Conservation (phyloP, 2,329 filamentous ascomycete genomes). For the Sordariomycetes sp. region DNA sequence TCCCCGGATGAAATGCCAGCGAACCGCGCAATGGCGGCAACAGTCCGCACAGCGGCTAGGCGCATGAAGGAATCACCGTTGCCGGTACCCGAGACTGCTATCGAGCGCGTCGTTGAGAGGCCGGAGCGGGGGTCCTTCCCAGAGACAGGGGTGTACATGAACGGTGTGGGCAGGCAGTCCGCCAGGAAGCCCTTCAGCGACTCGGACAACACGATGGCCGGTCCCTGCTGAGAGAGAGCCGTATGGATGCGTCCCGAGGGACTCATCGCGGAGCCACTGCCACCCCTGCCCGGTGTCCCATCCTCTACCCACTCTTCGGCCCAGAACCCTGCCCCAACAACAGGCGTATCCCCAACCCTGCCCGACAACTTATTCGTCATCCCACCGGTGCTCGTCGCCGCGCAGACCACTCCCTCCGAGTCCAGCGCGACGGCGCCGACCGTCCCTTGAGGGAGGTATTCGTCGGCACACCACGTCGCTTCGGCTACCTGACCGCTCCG, state of each 20-base stretch:
- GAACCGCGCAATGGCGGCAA: conserved; percentile 61
- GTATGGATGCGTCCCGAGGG: conserved; percentile 13
- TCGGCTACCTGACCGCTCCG: conserved; percentile 21
- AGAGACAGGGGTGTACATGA: conserved; percentile 21
- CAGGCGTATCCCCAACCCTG: conserved; percentile 75
- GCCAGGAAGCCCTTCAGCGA: conserved; percentile 34
- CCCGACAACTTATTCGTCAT: conserved; percentile 83
- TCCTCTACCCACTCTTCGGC: conserved; percentile 66
- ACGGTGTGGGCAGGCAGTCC: conserved; percentile 45
- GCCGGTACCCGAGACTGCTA: conserved; percentile 64
- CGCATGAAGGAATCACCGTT: conserved; percentile 84
- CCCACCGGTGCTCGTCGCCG: conserved; percentile 58
- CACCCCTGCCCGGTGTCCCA: conserved; percentile 14
- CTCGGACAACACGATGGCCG: conserved; percentile 21
- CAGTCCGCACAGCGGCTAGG: conserved; percentile 55
- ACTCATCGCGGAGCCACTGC: background rate
- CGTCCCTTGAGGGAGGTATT: conserved; percentile 72
- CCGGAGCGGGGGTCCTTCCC: background rate
- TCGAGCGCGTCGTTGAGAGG: conserved; percentile 23
- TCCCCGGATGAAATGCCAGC: conserved; percentile 31
- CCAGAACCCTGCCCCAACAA: conserved; percentile 78
- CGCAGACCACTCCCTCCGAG: conserved; percentile 57
- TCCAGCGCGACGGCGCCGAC: conserved; percentile 75
- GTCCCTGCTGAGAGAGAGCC: background rate
- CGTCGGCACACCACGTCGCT: conserved; percentile 42